Evolutionary conservation across 139 green algal genomes (phyloP).

Genomic region (Edaphochlamys debaryana): DNA sequence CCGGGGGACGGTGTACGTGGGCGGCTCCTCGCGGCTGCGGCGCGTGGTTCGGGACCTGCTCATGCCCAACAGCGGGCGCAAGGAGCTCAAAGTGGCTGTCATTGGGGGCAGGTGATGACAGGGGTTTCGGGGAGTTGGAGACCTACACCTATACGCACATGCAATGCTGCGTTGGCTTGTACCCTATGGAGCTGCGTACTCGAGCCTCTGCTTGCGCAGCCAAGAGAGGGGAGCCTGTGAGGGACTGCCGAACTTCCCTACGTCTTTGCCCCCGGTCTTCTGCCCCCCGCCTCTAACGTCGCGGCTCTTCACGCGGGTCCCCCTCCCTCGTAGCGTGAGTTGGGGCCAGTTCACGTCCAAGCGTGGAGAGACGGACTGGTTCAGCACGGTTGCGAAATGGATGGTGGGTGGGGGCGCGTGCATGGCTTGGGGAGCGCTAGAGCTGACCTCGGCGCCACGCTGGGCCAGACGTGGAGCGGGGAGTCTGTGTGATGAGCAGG

Average conservation of each 20-base stretch:
- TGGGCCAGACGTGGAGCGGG: too few species aligned
- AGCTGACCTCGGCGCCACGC: too few species aligned
- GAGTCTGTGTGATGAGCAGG: background rate
- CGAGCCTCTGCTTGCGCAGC: background rate
- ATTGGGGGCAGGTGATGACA: constrained; percentile 6
- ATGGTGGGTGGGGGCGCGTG: constrained; percentile 1
- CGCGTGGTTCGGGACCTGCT: too few species aligned
- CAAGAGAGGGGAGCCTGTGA: too few species aligned
- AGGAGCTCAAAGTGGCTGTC: background rate
- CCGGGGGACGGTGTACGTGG: too few species aligned
- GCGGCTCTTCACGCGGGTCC: background rate
- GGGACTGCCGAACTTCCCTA: background rate
- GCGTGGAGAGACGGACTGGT: constrained; percentile 7
- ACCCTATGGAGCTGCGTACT: background rate
- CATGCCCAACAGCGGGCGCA: too few species aligned
- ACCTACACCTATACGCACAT: background rate
- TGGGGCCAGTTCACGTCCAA: constrained; percentile 4
- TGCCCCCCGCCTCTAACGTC: too few species aligned
- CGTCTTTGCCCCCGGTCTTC: background rate
- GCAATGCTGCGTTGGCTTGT: background rate
- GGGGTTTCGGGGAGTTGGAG: background rate
- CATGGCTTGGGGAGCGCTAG: too few species aligned
- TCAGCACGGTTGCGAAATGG: background rate
- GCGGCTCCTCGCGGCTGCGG: too few species aligned
- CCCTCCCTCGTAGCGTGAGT: background rate